Base-by-base conservation (phyloP, 192 early-diverging fungal genomes). In the Phycomyces nitens region DNA sequence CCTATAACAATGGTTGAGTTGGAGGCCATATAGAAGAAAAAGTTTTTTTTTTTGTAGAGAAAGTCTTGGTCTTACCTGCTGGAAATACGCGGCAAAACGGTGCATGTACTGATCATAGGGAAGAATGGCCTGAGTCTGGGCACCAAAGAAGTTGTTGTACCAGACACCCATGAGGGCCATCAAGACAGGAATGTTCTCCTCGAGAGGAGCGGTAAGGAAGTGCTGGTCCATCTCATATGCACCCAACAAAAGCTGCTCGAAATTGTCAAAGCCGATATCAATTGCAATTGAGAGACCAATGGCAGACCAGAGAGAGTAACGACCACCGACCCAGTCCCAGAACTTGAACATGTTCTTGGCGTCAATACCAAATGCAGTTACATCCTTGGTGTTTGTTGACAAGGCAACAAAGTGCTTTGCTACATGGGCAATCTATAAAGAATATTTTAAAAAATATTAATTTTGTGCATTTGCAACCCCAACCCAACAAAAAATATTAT, bases 71-170 rank as follows among this genome's bases (percentile, higher is more conserved):
- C 40, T 69, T 64, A 89, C 81, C 74, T 97, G 94, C 76, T 99
- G 95, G 88, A 99, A 94, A 82, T 99, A 99, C 43, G 95, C 97
- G 21, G 97, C 84, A 84, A 99, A 99, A 44, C 97, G 88, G 74
- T 93, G 90, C 75, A 99, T 80, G 73, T 99, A 99, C 82, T 99
- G 97, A 83, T 99, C 97, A 77, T 99, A 99, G 27, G 97, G 97
- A 20, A 99, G 80, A 60, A 99, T 90, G 20, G 94, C 94, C 53
- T 93, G 86, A 42, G 94, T 96, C 69, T 96, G 88, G 44, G 92
- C 89, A 66, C 89, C 93, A 70, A 89, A 96, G 71, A 99, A 99
- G 88, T 99, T 92, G 87, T 98, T 99, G 85, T 99, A 99, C 94
- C 93, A 97, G 64, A 98, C 72, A 61, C 96, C 96, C 23, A 98